phyloP scores from a whole-genome alignment of 208 protist species.

The Acanthamoeba triangularis region DNA sequence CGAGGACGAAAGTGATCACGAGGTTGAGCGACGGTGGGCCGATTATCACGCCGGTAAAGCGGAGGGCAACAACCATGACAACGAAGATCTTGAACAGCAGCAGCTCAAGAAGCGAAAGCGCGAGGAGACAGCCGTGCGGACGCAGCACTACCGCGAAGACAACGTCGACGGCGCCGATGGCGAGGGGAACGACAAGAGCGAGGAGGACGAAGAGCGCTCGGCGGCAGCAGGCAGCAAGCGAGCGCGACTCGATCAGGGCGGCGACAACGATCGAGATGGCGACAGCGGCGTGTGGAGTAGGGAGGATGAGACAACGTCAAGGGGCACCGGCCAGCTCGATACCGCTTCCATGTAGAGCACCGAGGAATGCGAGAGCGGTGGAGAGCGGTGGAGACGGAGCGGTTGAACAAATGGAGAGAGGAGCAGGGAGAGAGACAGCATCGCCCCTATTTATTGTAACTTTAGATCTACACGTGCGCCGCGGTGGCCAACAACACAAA shows the following conservation, averaged over 20 bases:
- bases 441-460: conserved; percentile 56
- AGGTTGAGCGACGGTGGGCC: not conserved
- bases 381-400: not conserved
- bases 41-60: no score
- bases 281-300: not conserved
- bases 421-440: not conserved
- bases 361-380: not conserved
- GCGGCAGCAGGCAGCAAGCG: not conserved
- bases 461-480: not conserved
- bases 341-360: conserved; percentile 15
- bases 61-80: not conserved
- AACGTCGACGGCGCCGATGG: not conserved
- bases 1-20: conserved; percentile 14
- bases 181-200: conserved; percentile 21
- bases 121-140: not conserved
- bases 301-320: not conserved
- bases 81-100: not conserved
- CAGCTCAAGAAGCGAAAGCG: not conserved
- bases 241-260: not conserved
- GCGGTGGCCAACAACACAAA: not conserved
- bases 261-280: not conserved
- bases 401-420: not conserved
- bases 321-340: not conserved
- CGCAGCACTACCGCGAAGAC: not conserved
- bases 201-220: conserved; percentile 34